These are phyloP conservation scores for Cystobasidium ongulense DNA, from an alignment of 768 basidiomycete species.

Conservation along the genomic window DNA sequence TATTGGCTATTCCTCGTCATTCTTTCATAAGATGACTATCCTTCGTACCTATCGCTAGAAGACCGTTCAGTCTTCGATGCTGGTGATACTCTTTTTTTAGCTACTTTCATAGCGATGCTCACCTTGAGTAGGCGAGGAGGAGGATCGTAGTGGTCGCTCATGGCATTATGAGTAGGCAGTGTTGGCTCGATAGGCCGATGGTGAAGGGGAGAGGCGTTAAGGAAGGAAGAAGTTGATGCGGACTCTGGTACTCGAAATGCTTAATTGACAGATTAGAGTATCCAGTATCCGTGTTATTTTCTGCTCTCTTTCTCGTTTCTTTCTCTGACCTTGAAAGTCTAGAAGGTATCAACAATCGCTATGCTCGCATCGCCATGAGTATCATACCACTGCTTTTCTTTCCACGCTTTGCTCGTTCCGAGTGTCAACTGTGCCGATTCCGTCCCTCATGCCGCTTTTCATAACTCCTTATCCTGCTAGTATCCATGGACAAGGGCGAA, in stretches of 20 bases:
- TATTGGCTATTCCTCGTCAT: background rate
- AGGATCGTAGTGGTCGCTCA: background rate
- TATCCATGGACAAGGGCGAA: background rate
- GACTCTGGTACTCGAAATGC: conserved; percentile 4
- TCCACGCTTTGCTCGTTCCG: background rate
- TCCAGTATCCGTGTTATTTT: background rate
- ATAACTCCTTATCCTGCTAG: conserved; percentile 7
- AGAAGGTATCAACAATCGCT: background rate
- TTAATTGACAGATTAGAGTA: conserved; percentile 5
- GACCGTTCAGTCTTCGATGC: background rate
- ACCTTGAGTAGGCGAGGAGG: background rate
- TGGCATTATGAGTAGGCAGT: background rate
- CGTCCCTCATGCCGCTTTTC: background rate
- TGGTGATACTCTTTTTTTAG: background rate
- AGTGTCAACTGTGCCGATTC: background rate
- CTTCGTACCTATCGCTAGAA: background rate
- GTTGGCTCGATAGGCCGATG: background rate
- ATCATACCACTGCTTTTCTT: background rate
- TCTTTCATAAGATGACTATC: background rate
- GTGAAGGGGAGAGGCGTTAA: background rate
- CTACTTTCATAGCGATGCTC: background rate
- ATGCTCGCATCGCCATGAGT: background rate
- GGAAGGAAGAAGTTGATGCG: background rate
- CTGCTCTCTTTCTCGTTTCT: background rate
- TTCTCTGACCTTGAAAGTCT: background rate